Evolutionary conservation across 257 asterid species (phyloP).

Genomic region (Ophiorrhiza pumila): DNA sequence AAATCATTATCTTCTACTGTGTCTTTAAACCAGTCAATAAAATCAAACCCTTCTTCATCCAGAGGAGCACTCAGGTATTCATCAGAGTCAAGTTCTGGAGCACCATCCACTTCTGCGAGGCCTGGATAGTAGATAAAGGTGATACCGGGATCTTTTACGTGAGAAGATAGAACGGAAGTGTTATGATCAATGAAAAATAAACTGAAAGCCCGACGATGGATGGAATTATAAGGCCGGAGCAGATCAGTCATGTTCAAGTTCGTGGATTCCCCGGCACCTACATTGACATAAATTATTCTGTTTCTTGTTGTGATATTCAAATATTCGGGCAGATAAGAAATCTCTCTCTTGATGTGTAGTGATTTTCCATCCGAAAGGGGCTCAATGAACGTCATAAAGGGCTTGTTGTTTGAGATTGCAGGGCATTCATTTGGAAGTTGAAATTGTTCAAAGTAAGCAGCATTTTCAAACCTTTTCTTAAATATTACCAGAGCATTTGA

Average conservation of each 20-base stretch:
- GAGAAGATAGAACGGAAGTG: slow-evolving; percentile 58
- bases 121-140: slow-evolving; percentile 69
- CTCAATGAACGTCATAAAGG: slow-evolving; percentile 58
- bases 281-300: slow-evolving; percentile 57
- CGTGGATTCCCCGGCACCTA: slow-evolving; percentile 71
- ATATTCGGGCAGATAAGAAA: slow-evolving; percentile 51
- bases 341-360: slow-evolving; percentile 14
- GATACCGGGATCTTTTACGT: slow-evolving; percentile 60
- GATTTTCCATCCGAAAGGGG: slow-evolving; percentile 33
- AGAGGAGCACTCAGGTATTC: slow-evolving; percentile 56
- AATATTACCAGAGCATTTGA: slow-evolving; percentile 48
- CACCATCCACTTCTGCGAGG: slow-evolving; percentile 37
- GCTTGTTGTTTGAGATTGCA: slow-evolving; percentile 49
- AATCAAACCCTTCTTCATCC: slow-evolving; percentile 68
- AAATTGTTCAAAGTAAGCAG: slow-evolving; percentile 40
- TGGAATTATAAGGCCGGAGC: slow-evolving; percentile 40
- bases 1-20: slow-evolving; percentile 59
- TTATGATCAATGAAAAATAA: slow-evolving; percentile 70
- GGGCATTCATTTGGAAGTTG: slow-evolving; percentile 68
- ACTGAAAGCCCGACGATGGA: slow-evolving; percentile 43
- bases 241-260: slow-evolving; percentile 38
- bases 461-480: slow-evolving; percentile 47
- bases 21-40: slow-evolving; percentile 66
- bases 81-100: slow-evolving; percentile 37
- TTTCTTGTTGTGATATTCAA: slow-evolving; percentile 76